Percentiles rank a stretch among this genome's conserved stretches.
These are phyloP conservation scores for Wickerhamiella occidentalis DNA, from an alignment of 805 yeast species.

Conservation along the genomic window DNA sequence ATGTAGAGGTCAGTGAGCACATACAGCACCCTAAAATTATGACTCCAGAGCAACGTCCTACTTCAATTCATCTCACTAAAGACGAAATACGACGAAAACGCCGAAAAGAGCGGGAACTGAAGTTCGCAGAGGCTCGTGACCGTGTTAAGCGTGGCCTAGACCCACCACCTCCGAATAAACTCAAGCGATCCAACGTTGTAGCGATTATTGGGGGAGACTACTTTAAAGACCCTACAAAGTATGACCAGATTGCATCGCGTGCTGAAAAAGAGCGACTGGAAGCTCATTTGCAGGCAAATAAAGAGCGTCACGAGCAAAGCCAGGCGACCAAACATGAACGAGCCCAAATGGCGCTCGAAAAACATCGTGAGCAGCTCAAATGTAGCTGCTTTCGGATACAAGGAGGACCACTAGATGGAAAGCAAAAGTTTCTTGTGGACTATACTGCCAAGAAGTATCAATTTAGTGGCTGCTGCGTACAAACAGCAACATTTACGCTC, in stretches of 20 bases:
- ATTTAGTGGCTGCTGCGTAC: conserved; percentile 44
- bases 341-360: conserved; percentile 37
- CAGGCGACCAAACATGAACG: conserved; percentile 46
- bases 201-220: conserved; percentile 76
- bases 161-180: conserved; percentile 82
- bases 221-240: conserved; percentile 75
- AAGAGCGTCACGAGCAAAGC: conserved; percentile 45
- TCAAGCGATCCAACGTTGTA: conserved; percentile 74
- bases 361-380: conserved; percentile 35
- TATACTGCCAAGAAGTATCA: conserved; percentile 64
- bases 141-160: conserved; percentile 67
- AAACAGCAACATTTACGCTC: conserved; percentile 34
- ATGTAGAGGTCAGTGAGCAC: conserved; percentile 27
- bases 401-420: conserved; percentile 41
- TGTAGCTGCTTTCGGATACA: background rate
- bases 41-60: conserved; percentile 30
- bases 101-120: conserved; percentile 50
- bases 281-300: conserved; percentile 50
- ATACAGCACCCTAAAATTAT: conserved; percentile 27
- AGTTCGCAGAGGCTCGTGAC: conserved; percentile 61
- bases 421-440: conserved; percentile 62
- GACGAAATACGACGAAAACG: conserved; percentile 64
- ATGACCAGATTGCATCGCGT: conserved; percentile 56
- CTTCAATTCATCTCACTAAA: conserved; percentile 55
- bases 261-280: conserved; percentile 54